Conservation (phyloP, 306 rosid genomes). For the Fragaria ananassa region DNA sequence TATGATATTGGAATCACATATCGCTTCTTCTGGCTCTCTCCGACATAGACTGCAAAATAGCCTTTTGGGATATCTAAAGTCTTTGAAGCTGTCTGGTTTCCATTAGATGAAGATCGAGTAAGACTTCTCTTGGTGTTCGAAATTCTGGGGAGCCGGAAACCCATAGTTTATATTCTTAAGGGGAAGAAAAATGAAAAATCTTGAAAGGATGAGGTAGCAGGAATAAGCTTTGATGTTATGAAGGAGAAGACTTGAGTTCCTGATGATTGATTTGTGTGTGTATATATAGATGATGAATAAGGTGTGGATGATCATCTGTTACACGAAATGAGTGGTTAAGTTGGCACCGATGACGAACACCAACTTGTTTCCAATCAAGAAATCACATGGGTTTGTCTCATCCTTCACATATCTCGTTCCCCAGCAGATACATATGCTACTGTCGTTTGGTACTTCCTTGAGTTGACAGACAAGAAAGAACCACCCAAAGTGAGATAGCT, state of each 20-base stretch:
- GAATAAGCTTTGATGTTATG: not conserved
- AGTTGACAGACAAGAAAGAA: not conserved
- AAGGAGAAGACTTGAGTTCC: not conserved
- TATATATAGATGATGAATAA: not conserved
- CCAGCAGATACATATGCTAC: no score
- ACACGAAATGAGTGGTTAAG: not conserved
- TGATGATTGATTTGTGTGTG: not conserved
- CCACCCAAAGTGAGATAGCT: not conserved
- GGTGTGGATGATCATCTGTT: not conserved
- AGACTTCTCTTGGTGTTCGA: not conserved
- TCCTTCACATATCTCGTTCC: not conserved
- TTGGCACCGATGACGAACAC: not conserved
- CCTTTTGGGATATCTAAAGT: no score
- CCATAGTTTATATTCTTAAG: not conserved
- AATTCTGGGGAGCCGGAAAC: not conserved
- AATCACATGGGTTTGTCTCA: not conserved
- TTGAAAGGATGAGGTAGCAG: not conserved
- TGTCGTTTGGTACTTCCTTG: not conserved
- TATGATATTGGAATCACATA: no score
- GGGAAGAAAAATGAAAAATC: no score
- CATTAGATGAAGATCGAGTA: not conserved
- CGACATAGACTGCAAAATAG: no score
- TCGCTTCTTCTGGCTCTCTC: no score
- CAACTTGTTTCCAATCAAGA: not conserved
- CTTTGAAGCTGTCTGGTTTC: no score